Percentiles rank a stretch among this genome's conserved stretches.
Conservation (phyloP, 257 asterid species). For the Ocimum tenuiflorum region DNA sequence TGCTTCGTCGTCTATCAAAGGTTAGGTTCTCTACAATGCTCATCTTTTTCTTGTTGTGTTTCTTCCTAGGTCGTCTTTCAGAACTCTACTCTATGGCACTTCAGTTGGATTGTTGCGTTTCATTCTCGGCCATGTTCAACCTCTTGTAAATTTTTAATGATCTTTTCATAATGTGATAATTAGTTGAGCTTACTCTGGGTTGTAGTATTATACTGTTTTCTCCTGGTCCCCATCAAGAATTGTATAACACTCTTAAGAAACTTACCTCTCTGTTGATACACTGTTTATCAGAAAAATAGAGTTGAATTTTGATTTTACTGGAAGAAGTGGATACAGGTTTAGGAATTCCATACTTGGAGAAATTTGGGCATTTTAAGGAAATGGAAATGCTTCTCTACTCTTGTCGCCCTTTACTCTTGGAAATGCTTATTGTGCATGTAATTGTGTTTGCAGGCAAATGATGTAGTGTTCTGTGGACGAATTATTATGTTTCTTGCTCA, state of each 20-base stretch:
- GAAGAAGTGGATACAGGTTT: background rate
- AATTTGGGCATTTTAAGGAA: background rate
- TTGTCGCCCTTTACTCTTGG: background rate
- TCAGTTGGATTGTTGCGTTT: constrained; percentile 9
- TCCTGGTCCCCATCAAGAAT: constrained; percentile 3
- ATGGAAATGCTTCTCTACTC: background rate
- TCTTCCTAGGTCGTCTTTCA: background rate
- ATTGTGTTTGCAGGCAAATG: constrained; percentile 73
- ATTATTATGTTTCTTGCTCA: constrained; percentile 99
- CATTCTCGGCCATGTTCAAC: background rate
- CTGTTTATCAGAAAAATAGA: background rate
- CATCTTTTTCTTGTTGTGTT: background rate
- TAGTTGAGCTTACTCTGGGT: background rate
- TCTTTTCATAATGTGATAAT: background rate
- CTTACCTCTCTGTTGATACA: background rate
- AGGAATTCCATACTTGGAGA: background rate
- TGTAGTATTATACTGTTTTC: background rate
- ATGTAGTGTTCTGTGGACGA: constrained; percentile 96
- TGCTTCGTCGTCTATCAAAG: constrained; percentile 98
- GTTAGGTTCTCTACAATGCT: constrained; percentile 31
- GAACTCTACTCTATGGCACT: background rate
- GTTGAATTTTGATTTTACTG: background rate
- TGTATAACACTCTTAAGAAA: background rate
- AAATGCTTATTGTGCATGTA: constrained; percentile 13
- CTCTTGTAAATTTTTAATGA: constrained; percentile 5